Conservation (phyloP, 257 asterid species). For the Primulina huaijiensis region DNA sequence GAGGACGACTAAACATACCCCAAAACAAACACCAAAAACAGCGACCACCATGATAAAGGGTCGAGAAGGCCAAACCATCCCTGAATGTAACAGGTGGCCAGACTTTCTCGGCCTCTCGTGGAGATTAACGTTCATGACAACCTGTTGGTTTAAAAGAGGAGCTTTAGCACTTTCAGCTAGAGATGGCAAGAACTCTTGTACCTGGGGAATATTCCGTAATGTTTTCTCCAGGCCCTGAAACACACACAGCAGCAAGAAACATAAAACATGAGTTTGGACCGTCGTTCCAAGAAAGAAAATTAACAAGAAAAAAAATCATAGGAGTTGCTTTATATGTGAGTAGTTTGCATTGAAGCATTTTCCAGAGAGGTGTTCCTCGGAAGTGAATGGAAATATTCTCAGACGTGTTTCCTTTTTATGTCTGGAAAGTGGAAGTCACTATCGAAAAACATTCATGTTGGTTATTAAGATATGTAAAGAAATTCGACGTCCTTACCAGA, state of each 20-base stretch:
- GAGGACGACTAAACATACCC: constrained; percentile 39
- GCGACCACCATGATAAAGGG: constrained; percentile 27
- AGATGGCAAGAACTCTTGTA: constrained; percentile 16
- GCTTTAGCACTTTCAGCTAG: constrained; percentile 22
- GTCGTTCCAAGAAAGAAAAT: background rate
- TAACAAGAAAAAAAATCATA: too few species aligned
- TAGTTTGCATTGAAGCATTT: too few species aligned
- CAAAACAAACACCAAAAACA: constrained; percentile 43
- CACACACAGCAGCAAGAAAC: constrained; percentile 11
- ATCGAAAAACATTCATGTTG: background rate
- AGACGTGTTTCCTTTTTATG: too few species aligned
- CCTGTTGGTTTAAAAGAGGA: constrained; percentile 40
- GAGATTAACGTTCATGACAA: constrained; percentile 27
- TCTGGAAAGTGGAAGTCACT: background rate
- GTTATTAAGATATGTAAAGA: background rate
- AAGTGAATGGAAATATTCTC: too few species aligned
- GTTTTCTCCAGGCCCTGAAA: constrained; percentile 31
- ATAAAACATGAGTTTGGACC: background rate
- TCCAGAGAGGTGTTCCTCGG: too few species aligned
- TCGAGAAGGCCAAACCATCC: constrained; percentile 28
- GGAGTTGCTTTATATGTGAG: background rate
- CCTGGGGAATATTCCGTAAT: constrained; percentile 16
- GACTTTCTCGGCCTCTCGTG: constrained; percentile 32
- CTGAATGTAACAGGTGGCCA: constrained; percentile 24
- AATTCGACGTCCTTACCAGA: constrained; percentile 36